phyloP scores from a whole-genome alignment of 78 protist genomes.

The Cyanophora paradoxa region DNA sequence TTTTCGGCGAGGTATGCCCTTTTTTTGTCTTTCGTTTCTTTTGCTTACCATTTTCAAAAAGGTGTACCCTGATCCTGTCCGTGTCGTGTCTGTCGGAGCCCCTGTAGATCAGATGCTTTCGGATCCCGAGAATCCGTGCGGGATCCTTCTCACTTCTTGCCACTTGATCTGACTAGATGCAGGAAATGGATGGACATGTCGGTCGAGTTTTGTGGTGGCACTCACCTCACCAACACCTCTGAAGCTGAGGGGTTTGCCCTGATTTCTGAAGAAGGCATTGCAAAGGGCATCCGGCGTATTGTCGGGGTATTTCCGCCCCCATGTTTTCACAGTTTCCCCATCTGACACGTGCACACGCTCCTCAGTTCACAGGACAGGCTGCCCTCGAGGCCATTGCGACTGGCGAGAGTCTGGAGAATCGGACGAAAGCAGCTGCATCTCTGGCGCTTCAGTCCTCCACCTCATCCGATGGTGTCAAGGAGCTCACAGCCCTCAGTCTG shows the following conservation, averaged over 20 bases:
- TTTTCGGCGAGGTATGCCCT: conserved; percentile 73
- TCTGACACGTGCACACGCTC: not conserved
- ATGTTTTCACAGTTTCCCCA: not conserved
- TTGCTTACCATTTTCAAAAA: not conserved
- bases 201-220: conserved; percentile 85
- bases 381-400: conserved; percentile 10
- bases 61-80: conserved; percentile 90
- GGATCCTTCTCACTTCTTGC: not conserved
- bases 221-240: conserved; percentile 64
- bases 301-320: conserved; percentile 28
- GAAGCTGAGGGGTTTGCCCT: conserved; percentile 64
- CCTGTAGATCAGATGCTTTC: conserved; percentile 36
- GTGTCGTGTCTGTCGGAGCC: conserved; percentile 83
- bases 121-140: not conserved
- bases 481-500: too few species aligned
- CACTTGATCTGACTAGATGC: not conserved
- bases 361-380: not conserved
- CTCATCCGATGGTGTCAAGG: too few species aligned
- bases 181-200: not conserved
- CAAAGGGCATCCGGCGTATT: conserved; percentile 84
- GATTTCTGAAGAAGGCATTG: conserved; percentile 72
- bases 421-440: not conserved
- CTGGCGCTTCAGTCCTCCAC: too few species aligned
- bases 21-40: not conserved
- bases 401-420: not conserved